These are phyloP conservation scores for Novymonas esmeraldas DNA, from an alignment of 208 protist species.

Conservation along the genomic window DNA sequence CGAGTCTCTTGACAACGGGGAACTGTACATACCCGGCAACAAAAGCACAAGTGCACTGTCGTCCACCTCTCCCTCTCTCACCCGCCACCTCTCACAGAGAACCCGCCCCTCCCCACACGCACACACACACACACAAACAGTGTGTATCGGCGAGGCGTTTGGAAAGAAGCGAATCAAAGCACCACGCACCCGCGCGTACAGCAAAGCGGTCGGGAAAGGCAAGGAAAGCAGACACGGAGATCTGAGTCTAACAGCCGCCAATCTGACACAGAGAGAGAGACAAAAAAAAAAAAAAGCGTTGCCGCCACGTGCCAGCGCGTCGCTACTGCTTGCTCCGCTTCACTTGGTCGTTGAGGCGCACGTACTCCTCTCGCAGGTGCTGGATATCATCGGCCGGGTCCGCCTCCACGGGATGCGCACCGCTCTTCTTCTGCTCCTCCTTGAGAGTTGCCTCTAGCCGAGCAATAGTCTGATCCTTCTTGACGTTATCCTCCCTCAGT, in stretches of 20 bases:
- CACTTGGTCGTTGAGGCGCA: slow-evolving; percentile 69
- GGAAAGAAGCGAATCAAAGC: no score
- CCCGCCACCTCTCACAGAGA: no score
- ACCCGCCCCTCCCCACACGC: no score
- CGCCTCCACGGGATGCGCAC: not conserved
- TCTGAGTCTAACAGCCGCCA: not conserved
- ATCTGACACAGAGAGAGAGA: not conserved
- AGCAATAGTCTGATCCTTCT: slow-evolving; percentile 53
- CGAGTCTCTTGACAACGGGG: no score
- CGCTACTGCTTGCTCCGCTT: slow-evolving; percentile 36
- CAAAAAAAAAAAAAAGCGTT: not conserved
- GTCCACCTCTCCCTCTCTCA: no score
- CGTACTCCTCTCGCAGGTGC: slow-evolving; percentile 75
- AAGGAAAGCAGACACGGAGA: not conserved
- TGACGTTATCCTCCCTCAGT: slow-evolving; percentile 52
- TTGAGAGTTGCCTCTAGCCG: slow-evolving; percentile 51
- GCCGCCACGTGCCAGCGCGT: not conserved
- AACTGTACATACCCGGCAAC: slow-evolving; percentile 7
- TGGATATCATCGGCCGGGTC: slow-evolving; percentile 39
- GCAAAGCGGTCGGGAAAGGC: not conserved
- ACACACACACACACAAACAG: no score
- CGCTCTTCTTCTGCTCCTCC: slow-evolving; percentile 16
- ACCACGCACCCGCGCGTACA: no score
- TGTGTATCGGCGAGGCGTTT: no score
- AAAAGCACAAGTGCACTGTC: no score